Evolutionary conservation across 2,329 filamentous ascomycete genomes (phyloP).

Genomic region (Alternaria rosae): DNA sequence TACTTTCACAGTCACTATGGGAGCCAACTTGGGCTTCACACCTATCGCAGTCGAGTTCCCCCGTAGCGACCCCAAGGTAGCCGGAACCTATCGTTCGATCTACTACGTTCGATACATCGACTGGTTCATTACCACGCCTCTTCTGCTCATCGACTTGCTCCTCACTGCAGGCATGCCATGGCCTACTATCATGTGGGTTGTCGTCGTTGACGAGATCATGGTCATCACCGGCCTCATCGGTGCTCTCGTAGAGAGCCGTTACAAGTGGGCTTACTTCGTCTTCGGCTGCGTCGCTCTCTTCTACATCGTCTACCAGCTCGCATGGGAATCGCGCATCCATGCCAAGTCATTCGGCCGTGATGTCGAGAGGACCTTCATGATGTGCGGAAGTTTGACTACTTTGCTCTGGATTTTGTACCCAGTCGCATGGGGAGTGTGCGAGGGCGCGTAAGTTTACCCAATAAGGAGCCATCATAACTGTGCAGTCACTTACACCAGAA

Average conservation of each 20-base stretch:
- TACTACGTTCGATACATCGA: slow-evolving; percentile 73
- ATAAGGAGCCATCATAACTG: too few relatives aligned
- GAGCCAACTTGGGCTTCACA: slow-evolving; percentile 69
- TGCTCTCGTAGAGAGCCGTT: slow-evolving; percentile 66
- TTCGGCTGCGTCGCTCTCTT: slow-evolving; percentile 62
- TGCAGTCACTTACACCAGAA: slow-evolving; percentile 29
- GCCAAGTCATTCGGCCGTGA: slow-evolving; percentile 63
- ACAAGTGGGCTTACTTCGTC: slow-evolving; percentile 73
- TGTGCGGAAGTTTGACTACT: slow-evolving; percentile 66
- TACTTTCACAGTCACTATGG: slow-evolving; percentile 60
- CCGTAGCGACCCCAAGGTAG: slow-evolving; percentile 54
- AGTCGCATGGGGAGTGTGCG: slow-evolving; percentile 65
- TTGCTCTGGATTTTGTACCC: slow-evolving; percentile 72
- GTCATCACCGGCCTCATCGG: slow-evolving; percentile 72
- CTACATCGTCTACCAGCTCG: slow-evolving; percentile 68
- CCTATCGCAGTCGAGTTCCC: slow-evolving; percentile 69
- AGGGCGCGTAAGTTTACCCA: slow-evolving; percentile 49
- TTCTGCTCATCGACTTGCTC: slow-evolving; percentile 68
- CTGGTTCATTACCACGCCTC: slow-evolving; percentile 70
- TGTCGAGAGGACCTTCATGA: slow-evolving; percentile 62
- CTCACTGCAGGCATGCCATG: slow-evolving; percentile 71
- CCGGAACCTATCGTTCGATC: slow-evolving; percentile 65
- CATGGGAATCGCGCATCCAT: slow-evolving; percentile 64
- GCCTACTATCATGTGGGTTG: slow-evolving; percentile 67
- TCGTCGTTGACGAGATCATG: slow-evolving; percentile 71